Base-by-base conservation (phyloP, 1,139 yeast genomes). In the Yamadazyma atlantica region DNA sequence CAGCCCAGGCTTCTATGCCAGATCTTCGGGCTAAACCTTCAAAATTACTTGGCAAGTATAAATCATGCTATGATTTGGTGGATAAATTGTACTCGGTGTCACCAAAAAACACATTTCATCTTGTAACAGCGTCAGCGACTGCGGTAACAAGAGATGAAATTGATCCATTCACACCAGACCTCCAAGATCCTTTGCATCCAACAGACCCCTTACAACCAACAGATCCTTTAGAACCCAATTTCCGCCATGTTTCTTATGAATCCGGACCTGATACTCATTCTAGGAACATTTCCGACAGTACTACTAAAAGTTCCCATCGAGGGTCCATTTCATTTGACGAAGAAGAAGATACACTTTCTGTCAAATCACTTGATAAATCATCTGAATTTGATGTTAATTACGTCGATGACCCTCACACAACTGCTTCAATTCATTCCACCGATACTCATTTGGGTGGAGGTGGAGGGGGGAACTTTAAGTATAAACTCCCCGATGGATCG, bases 1-100 rank as follows among this genome's bases (percentile, higher is more conserved):
- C n/a, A n/a, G n/a, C 26, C 12, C 26, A n/a, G n/a, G 12, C 12
- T 23, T 23, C 39, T 4, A 28, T 24, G 18, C 39, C 38, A 3
- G 25, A 24, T 8, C 24, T 40, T 21, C 24, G 27, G 8, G 30
- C 32, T 15, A 33, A 32, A 13, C 33, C 26, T 23, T 23, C 26
- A 23, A 8, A 23, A n/a, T 24, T 32, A 15, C 34, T 38, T 18
- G 35, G 26, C 15, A 45, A 49, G 28, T 50, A 48, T 35, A 52
- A 53, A 29, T 54, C 65, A 6, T 55, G 62, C 37, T 55, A 55
- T 35, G 54, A 57, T 19, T 45, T 65, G 37, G 61, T 67, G 18
- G 73, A 67, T 37, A 62, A 57, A 38, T 48, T 67, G 29, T 68
- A 66, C 41, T 62, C 73, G 0, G 67, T 69, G 2, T 66, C 73